phyloP scores from a whole-genome alignment of 2,329 filamentous ascomycete genomes.

The Colletotrichum lindemuthianum region DNA sequence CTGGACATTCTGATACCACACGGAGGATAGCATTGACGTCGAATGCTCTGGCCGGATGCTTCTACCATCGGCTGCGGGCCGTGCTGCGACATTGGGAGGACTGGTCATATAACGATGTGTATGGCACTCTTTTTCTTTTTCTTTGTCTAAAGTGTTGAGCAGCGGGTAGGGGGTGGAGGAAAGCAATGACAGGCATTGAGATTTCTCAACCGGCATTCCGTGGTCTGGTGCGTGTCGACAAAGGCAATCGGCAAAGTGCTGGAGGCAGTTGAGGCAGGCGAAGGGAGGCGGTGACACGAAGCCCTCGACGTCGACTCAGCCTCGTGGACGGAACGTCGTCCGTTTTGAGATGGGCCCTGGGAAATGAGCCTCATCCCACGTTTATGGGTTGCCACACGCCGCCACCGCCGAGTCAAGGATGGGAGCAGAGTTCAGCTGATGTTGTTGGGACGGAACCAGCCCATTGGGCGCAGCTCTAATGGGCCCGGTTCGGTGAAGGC shows the following conservation, averaged over 20 bases:
- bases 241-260: not conserved
- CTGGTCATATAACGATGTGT: slow-evolving; percentile 32
- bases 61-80: slow-evolving; percentile 28
- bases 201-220: slow-evolving; percentile 10
- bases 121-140: slow-evolving; percentile 23
- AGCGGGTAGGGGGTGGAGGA: slow-evolving; percentile 15
- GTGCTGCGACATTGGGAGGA: slow-evolving; percentile 30
- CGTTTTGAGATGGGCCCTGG: slow-evolving; percentile 2
- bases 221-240: not conserved
- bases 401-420: slow-evolving; percentile 10
- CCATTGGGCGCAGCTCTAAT: slow-evolving; percentile 14
- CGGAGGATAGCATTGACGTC: slow-evolving; percentile 35
- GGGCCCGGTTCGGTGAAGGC: not conserved
- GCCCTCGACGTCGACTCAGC: not conserved
- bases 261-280: slow-evolving; percentile 1
- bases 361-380: slow-evolving; percentile 7
- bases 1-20: slow-evolving; percentile 36
- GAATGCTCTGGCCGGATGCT: slow-evolving; percentile 30
- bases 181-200: slow-evolving; percentile 30
- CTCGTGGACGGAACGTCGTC: slow-evolving; percentile 19
- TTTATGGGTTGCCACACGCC: slow-evolving; percentile 5
- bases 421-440: slow-evolving; percentile 15
- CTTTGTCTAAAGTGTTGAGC: slow-evolving; percentile 5
- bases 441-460: slow-evolving; percentile 14
- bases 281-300: not conserved